These are phyloP conservation scores for Leccinum fibrillosum DNA, from an alignment of 768 basidiomycete genomes.

Conservation along the genomic window DNA sequence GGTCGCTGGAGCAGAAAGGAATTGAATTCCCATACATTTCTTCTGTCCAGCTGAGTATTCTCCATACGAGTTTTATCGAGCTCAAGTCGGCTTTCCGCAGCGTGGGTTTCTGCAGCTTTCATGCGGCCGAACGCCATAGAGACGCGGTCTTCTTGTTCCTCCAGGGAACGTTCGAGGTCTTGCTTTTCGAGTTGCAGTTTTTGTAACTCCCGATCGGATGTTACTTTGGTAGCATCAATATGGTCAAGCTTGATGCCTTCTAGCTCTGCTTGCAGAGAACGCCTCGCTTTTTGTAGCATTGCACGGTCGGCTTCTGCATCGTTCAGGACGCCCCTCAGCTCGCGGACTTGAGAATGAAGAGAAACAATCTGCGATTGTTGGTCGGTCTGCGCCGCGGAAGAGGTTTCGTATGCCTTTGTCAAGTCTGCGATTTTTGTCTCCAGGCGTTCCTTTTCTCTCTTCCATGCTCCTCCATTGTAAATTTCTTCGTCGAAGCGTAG, in stretches of 20 bases:
- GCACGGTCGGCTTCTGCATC: constrained; percentile 82
- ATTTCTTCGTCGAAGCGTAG: constrained; percentile 74
- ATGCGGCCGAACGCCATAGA: constrained; percentile 69
- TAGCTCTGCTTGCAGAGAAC: constrained; percentile 74
- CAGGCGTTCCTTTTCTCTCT: constrained; percentile 83
- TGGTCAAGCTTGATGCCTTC: constrained; percentile 77
- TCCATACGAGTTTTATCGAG: constrained; percentile 74
- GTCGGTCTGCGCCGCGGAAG: constrained; percentile 67
- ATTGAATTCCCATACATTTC: constrained; percentile 52
- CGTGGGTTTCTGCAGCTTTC: constrained; percentile 77
- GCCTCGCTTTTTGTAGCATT: constrained; percentile 77
- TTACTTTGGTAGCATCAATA: constrained; percentile 64
- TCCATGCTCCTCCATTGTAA: constrained; percentile 77
- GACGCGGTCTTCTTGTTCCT: constrained; percentile 75
- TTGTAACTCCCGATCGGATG: constrained; percentile 73
- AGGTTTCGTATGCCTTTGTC: constrained; percentile 71
- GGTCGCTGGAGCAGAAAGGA: background rate
- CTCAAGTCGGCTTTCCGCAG: constrained; percentile 73
- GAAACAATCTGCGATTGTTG: constrained; percentile 83
- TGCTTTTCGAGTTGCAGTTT: constrained; percentile 76
- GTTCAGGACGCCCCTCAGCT: constrained; percentile 75
- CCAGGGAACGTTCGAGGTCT: constrained; percentile 72
- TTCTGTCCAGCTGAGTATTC: constrained; percentile 75
- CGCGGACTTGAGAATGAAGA: constrained; percentile 82
- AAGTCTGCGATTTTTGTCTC: constrained; percentile 79